Conservation (phyloP, 2,329 filamentous ascomycete species). For the Bisporella sp. region DNA sequence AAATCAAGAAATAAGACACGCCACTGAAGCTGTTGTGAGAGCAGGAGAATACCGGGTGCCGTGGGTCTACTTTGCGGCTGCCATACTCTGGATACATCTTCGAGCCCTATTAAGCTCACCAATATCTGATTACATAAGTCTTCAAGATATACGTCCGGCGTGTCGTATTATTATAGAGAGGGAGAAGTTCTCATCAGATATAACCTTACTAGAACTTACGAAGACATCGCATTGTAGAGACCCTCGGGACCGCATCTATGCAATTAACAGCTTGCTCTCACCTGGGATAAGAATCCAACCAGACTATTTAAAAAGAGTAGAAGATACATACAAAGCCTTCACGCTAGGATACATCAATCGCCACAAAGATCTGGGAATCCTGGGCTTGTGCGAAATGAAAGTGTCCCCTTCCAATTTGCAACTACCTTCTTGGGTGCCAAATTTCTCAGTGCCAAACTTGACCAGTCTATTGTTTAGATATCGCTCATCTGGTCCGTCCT, state of each 20-base stretch:
- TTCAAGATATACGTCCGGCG: not conserved
- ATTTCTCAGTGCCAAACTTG: not conserved
- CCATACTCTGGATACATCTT: not conserved
- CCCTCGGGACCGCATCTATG: not conserved
- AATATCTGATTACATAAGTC: not conserved
- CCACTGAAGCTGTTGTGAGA: not conserved
- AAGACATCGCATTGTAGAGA: not conserved
- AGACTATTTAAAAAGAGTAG: not conserved
- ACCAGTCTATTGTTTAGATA: not conserved
- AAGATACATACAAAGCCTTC: not conserved
- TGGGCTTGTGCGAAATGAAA: not conserved
- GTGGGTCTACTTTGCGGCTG: not conserved
- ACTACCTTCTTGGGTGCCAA: not conserved
- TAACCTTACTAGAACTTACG: not conserved
- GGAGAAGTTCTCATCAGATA: not conserved
- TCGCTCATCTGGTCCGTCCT: not conserved
- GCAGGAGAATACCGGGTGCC: not conserved
- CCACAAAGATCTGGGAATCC: not conserved
- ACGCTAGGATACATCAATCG: not conserved
- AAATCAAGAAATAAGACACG: not conserved
- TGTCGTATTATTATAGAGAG: not conserved
- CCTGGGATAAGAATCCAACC: not conserved
- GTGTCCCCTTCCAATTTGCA: not conserved
- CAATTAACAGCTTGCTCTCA: not conserved
- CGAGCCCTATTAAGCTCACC: not conserved